Evolutionary conservation across 2,329 filamentous ascomycete species (phyloP), one percentile per base, ranked within the genome.

Genomic region (Colletotrichum acutatum): DNA sequence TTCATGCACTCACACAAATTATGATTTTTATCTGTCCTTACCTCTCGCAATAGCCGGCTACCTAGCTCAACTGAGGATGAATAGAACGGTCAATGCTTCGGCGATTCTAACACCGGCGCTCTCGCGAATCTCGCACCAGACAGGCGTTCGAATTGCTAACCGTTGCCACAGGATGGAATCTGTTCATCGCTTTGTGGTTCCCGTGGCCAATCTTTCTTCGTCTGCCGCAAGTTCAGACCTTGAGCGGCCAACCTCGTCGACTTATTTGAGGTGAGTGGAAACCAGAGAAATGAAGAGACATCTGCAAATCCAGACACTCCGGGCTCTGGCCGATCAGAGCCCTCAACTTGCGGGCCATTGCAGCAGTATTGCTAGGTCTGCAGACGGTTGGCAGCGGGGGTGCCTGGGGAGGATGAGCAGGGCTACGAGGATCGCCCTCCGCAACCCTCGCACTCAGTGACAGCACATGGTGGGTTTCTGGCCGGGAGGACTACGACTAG

Each of bases 1-100:
- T 70, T 76, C 66, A 71, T 72, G 75, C 71, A 68, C 34, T 65
- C 63, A 68, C 74, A 66, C 59, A 71, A 73, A 62, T 65, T 57
- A 54, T 74, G 54, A 52, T 52, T 68, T 71, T 67, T 57, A 28
- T 32, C 58, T 42, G 30, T 58, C 32, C 54, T 72, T 54, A 34
- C 52, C 8, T 56, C 60, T 34, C 53, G 26, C 46, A 22, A 64
- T 34, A 9, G 19, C 52, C 46, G 19, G 42, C 42, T n/a, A 49
- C 32, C 28, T 60, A 68, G 49, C 49, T 57, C 46, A 26, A 22
- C 56, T 26, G 42, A 34, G 46, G 66, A 34, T 34, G 32, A 11
- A 34, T 12, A 61, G 26, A 46, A n/a, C 24, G 66, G 54, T 56
- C 56, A 28, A 24, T 37, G 46, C 66, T 53, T 71, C 58, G 28